Evolutionary conservation across 2,329 filamentous ascomycete genomes (phyloP).

Genomic region (Calonectria fujianensis): DNA sequence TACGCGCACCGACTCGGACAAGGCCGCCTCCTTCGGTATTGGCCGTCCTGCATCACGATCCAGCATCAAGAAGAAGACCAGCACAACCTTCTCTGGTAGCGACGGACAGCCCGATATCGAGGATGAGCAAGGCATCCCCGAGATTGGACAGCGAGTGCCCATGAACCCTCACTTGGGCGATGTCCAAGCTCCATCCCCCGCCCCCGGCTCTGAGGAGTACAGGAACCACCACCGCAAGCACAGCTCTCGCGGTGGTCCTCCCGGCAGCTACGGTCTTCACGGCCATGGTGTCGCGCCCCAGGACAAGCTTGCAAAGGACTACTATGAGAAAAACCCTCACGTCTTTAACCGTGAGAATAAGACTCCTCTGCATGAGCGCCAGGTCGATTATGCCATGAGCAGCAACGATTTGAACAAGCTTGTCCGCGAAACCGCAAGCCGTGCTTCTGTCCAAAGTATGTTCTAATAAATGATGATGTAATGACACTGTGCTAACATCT

Average conservation of each 20-base stretch:
- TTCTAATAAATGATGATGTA: slow-evolving; percentile 31
- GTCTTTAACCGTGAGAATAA: slow-evolving; percentile 83
- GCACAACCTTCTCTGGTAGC: slow-evolving; percentile 73
- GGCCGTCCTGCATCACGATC: slow-evolving; percentile 76
- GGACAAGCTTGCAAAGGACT: slow-evolving; percentile 91
- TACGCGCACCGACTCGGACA: slow-evolving; percentile 92
- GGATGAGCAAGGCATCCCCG: slow-evolving; percentile 91
- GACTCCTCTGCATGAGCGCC: slow-evolving; percentile 72
- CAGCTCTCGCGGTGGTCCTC: slow-evolving; percentile 83
- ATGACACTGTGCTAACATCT: slow-evolving; percentile 42
- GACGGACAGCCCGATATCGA: slow-evolving; percentile 72
- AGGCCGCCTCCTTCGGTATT: slow-evolving; percentile 89
- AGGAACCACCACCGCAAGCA: slow-evolving; percentile 81
- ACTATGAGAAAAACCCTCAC: slow-evolving; percentile 95
- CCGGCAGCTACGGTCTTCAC: slow-evolving; percentile 94
- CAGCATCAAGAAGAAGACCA: slow-evolving; percentile 78
- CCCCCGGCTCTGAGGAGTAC: slow-evolving; percentile 68
- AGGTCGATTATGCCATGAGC: slow-evolving; percentile 87
- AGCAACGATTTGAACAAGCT: slow-evolving; percentile 93
- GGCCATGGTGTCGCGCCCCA: slow-evolving; percentile 86
- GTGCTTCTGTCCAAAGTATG: slow-evolving; percentile 72
- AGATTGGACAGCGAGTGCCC: slow-evolving; percentile 93
- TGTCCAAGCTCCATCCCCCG: slow-evolving; percentile 94
- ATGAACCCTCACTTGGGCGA: slow-evolving; percentile 96
- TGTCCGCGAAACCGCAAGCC: slow-evolving; percentile 81